phyloP scores from a whole-genome alignment of 2,329 filamentous ascomycete genomes.

The Neopestalotiopsis sp. region DNA sequence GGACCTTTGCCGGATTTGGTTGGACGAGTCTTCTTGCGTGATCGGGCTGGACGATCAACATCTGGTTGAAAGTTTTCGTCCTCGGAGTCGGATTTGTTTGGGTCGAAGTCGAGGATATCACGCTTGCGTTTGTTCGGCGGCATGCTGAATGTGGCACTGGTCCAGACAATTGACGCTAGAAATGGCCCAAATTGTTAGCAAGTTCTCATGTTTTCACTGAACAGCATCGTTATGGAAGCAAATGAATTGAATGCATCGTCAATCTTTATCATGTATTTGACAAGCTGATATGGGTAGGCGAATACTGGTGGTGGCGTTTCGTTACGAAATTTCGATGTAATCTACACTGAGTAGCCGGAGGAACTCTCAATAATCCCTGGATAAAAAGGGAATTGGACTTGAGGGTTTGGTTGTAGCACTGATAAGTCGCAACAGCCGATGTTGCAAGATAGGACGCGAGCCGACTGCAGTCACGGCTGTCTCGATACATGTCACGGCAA shows the following conservation, averaged over 20 bases:
- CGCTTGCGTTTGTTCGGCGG: slow-evolving; percentile 59
- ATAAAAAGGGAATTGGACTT: too few relatives aligned
- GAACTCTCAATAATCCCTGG: too few relatives aligned
- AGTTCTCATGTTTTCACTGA: background rate
- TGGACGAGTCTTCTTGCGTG: slow-evolving; percentile 46
- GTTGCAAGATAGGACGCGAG: background rate
- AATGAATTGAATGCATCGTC: too few relatives aligned
- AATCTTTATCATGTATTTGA: too few relatives aligned
- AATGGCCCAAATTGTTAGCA: background rate
- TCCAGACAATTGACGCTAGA: background rate
- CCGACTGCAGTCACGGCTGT: background rate
- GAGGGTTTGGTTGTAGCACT: too few relatives aligned
- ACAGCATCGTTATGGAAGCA: background rate
- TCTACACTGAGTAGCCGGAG: too few relatives aligned
- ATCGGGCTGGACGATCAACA: slow-evolving; percentile 39
- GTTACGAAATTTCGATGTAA: too few relatives aligned
- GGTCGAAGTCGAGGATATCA: slow-evolving; percentile 62
- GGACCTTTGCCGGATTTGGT: slow-evolving; percentile 37
- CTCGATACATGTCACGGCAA: background rate
- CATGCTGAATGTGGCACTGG: slow-evolving; percentile 39
- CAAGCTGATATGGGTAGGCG: too few relatives aligned
- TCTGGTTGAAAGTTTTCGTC: slow-evolving; percentile 69
- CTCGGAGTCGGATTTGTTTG: slow-evolving; percentile 69
- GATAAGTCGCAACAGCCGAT: background rate
- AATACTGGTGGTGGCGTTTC: too few relatives aligned